Percentiles rank a stretch among this genome's conserved stretches.
phyloP scores from a whole-genome alignment of 2,329 filamentous ascomycete species.

The Hypoxylon sp. region DNA sequence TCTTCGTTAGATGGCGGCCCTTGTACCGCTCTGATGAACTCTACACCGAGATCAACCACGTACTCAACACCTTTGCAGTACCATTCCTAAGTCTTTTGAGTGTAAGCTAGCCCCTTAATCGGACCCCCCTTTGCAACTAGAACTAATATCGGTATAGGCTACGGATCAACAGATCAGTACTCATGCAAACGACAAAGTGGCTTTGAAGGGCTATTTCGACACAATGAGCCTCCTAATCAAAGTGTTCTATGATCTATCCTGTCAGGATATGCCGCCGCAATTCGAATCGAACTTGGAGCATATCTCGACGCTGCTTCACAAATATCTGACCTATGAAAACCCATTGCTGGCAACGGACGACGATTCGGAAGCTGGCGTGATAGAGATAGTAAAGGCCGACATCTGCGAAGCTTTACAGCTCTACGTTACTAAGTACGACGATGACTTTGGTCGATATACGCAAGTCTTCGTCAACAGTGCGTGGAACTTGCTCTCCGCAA shows the following conservation, averaged over 20 bases:
- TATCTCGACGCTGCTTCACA: conserved; percentile 85
- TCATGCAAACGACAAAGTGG: conserved; percentile 80
- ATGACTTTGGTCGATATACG: conserved; percentile 86
- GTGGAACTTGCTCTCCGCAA: conserved; percentile 90
- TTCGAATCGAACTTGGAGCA: conserved; percentile 89
- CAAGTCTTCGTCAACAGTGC: conserved; percentile 88
- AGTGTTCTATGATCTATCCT: conserved; percentile 96
- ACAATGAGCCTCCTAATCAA: conserved; percentile 91
- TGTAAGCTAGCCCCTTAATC: conserved; percentile 59
- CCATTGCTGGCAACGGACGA: conserved; percentile 85
- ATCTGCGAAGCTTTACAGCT: conserved; percentile 93
- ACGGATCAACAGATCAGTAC: conserved; percentile 79
- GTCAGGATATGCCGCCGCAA: conserved; percentile 92
- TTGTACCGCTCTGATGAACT: conserved; percentile 93
- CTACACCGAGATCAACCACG: conserved; percentile 96
- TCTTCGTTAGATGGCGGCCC: conserved; percentile 95
- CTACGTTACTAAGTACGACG: conserved; percentile 94
- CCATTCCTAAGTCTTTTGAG: conserved; percentile 86
- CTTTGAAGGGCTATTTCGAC: conserved; percentile 82
- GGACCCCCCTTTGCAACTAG: background rate
- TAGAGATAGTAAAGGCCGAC: conserved; percentile 90
- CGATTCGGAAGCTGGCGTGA: conserved; percentile 85
- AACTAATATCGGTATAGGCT: conserved; percentile 58
- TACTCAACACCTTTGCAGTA: conserved; percentile 83
- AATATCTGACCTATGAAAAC: conserved; percentile 93